Base-by-base conservation (phyloP, 352 stramenopile genomes). In the Globisporangium orthogonon region DNA sequence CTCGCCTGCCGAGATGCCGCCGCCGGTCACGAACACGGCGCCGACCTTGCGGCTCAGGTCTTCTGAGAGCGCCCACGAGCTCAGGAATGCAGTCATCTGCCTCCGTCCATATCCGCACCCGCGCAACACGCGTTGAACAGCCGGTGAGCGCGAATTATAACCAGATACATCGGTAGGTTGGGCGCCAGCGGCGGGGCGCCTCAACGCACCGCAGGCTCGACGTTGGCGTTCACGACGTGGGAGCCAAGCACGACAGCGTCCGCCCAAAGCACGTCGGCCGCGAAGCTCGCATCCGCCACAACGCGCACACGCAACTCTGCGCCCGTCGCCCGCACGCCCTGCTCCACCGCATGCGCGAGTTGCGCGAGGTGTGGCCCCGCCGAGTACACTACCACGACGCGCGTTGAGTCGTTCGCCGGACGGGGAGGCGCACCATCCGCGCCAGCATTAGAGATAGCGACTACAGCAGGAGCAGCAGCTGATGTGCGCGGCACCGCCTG, bases 211-310 rank as follows among this genome's bases (percentile, higher is more conserved):
- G 89, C 83, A 7, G 87, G 83, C 58, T 96, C 85, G 11, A 96
- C 75, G 61, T 96, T 96, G 40, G 84, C 87, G 59, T 96, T 94
- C 35, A 92, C 73, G 18, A 96, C 87, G 45, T 92, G 81, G 14
- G 76, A 83, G 40, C 87, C 87, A 23, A 96, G 74, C 45, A 96
- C 80, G 14, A 96, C 66, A 1, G 85, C 85, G 64, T 96, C 83
- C 0, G 87, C 85, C 74, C 84, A 91, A 52, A 84, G 54, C 13
- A 96, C 85, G 56, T 95, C 85, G n/a, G 80, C 65, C 7, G 64
- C 37, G 53, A 94, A 94, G n/a, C 81, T 88, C 9, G 81, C 67
- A 39, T 87, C 85, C 6, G 71, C 71, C 14, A 90, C 63, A 1
- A 65, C 69, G 10, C 76, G 76, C 28, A 84, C 73, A 50, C 85